Evolutionary conservation across 371 early-diverging fungal genomes (phyloP), one percentile per base, ranked within the genome.

Genomic region (Chytridiales sp.): DNA sequence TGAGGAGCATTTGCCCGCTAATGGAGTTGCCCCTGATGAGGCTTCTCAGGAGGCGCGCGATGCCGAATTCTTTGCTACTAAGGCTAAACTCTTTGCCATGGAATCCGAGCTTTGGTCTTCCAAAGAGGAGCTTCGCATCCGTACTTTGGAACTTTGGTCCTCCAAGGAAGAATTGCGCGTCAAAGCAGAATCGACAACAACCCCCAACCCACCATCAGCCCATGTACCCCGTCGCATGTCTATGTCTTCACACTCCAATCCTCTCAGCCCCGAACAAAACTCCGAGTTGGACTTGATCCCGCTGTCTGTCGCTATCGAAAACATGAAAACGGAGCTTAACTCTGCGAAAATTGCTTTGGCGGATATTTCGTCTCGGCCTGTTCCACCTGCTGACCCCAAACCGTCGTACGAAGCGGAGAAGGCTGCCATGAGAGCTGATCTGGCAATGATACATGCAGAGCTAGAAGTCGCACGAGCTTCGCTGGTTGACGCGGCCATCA

Each of bases 381-480:
- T n/a, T n/a, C n/a, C n/a, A n/a, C n/a, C n/a, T n/a, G n/a, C n/a
- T n/a, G n/a, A n/a, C n/a, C n/a, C n/a, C n/a, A 38, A 11, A 17
- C 38, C 38, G 38, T 38, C 38, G 38, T 38, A 8, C 21, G 31
- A 54, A 26, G 50, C 58, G 1, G 61, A 53, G 3, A 49, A 62
- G 5, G 65, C 65, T 3, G 58, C 64, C 15, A n/a, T 61, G 3
- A 42, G 59, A n/a, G 69, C 69, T 32, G 69, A 69, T 9, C 40
- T 65, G 4, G 61, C 66, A 19, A 69, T 73, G 68, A 59, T 49
- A 0, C 51, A 54, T 48, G 73, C 73, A 19, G 69, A 73, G 46
- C 49, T 73, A 4, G 66, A 68, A 40, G 61, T 73, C 32, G 51
- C 62, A 1, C 43, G 64, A 19, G 73, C 73, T 9, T 39, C 67